phyloP scores from a whole-genome alignment of 208 protist genomes.

The Trypanosoma cruzi region DNA sequence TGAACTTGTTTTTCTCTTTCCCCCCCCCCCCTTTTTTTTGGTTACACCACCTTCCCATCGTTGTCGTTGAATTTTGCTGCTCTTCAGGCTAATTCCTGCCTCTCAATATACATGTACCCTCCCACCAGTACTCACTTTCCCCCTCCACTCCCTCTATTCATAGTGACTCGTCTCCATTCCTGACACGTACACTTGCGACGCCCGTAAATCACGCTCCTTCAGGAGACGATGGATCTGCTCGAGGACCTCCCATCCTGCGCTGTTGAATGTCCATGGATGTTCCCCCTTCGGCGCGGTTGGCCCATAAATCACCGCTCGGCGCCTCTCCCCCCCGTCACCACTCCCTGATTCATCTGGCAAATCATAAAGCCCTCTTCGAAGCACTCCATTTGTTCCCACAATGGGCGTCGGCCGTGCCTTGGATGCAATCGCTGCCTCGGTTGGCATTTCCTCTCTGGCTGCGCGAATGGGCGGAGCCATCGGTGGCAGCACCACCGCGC shows the following conservation, averaged over 20 bases:
- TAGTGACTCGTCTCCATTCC: too few species aligned
- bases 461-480: too few species aligned
- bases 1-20: conserved; percentile 1
- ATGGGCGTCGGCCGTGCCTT: too few species aligned
- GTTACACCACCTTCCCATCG: not conserved
- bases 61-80: not conserved
- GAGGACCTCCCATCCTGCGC: conserved; percentile 25
- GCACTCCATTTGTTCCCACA: too few species aligned
- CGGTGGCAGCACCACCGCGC: too few species aligned
- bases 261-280: conserved; percentile 27
- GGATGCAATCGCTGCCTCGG: too few species aligned
- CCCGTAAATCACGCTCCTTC: conserved; percentile 31
- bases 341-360: too few species aligned
- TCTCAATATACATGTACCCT: too few species aligned
- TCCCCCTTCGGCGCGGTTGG: conserved; percentile 28
- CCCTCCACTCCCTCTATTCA: not conserved
- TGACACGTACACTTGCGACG: conserved; percentile 15
- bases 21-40: not conserved
- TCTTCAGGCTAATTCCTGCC: not conserved
- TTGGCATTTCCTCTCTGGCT: not conserved
- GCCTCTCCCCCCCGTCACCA: too few species aligned
- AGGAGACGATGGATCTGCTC: conserved; percentile 40
- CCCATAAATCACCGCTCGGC: too few species aligned
- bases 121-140: not conserved
- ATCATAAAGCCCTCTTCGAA: too few species aligned